A percentile compares a stretch with the other conserved stretches of the same genome.
Evolutionary conservation across 495 filamentous ascomycete genomes (phyloP).

Genomic region (Sordaria brevicollis): DNA sequence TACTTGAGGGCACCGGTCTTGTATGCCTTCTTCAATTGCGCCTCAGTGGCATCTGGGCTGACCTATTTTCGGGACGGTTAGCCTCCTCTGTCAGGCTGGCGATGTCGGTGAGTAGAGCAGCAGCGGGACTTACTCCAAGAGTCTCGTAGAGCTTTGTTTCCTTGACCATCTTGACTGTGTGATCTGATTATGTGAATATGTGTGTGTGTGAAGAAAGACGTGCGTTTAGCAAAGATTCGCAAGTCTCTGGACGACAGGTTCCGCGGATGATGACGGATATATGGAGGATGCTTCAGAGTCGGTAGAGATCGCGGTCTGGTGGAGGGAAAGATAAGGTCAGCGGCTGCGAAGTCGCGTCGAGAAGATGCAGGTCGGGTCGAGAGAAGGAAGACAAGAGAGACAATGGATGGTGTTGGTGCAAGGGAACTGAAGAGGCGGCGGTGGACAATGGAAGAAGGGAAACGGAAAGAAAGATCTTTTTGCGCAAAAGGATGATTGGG

Average conservation of each 20-base stretch:
- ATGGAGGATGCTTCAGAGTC: neutral
- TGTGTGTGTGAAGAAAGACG: neutral
- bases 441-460: neutral
- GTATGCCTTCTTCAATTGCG: slow-evolving; percentile 82
- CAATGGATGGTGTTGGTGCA: neutral
- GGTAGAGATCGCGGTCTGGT: neutral
- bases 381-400: neutral
- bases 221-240: neutral
- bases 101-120: neutral
- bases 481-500: neutral
- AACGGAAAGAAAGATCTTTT: neutral
- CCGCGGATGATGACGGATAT: neutral
- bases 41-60: slow-evolving; percentile 56
- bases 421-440: neutral
- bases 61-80: slow-evolving; percentile 49
- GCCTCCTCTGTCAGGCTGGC: neutral
- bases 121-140: slow-evolving; percentile 58
- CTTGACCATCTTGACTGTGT: slow-evolving; percentile 65
- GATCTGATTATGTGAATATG: neutral
- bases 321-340: neutral
- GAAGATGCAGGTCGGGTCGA: neutral
- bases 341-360: neutral
- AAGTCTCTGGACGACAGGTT: neutral
- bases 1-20: slow-evolving; percentile 81
- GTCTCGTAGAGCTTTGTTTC: slow-evolving; percentile 81